Evolutionary conservation across 164 flowering plant species (phyloP), one percentile per base, ranked within the genome.

Genomic region (Saururus chinensis): DNA sequence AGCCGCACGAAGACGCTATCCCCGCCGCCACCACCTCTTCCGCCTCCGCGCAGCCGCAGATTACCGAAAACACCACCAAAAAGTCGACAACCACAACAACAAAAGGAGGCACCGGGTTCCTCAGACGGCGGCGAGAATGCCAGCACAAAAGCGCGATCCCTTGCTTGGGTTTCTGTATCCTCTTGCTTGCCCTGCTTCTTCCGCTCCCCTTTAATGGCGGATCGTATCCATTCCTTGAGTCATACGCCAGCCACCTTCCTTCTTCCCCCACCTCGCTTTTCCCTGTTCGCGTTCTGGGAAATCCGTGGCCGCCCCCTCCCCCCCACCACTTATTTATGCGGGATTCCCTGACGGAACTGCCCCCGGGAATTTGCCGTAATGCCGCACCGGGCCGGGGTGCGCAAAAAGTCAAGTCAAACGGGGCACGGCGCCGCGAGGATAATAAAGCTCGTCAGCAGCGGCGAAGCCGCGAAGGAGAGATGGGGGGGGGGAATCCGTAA

Each of bases 321-420:
- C 54, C 52, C 56, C 22, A 45, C 62, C 62, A 40, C 62, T 60
- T 60, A 60, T 60, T 60, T 60, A 60, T 60, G 62, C 53, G 4
- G 23, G 56, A 53, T 53, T 53, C 12, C 24, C 1, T n/a, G 56
- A 53, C 56, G 56, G 19, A 1, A n/a, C 0, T n/a, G 56, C 56
- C 56, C 56, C 22, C 4, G 22, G 12, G 20, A n/a, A 9, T 23
- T n/a, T 6, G 12, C 2, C 22, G 12, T 23, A 53, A 53, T n/a
- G 56, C 9, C 56, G 23, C 56, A 53, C 4, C 56, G 7, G 5
- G 4, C 56, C 56, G 5, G 20, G 56, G 56, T 20, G 37, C 37
- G 37, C 37, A 19, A n/a, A 53, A 53, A 23, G 20, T 23, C 56
- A 53, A 53, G 56, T 53, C 56, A 53, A 53, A 21, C 21, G 23